phyloP scores from a whole-genome alignment of 805 yeast species.

The Saccharomycopsis vini region DNA sequence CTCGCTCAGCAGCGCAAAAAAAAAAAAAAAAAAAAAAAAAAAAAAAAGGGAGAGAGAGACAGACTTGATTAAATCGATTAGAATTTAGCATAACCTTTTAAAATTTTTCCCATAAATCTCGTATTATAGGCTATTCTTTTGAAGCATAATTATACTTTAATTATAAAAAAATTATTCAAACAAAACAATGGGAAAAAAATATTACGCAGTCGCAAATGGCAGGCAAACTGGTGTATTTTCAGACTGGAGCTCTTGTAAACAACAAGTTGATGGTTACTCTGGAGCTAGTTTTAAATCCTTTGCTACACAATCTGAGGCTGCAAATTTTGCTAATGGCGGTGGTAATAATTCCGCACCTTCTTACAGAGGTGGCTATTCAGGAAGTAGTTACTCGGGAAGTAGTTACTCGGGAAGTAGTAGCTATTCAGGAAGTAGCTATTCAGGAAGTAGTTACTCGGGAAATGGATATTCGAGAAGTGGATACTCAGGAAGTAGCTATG shows the following conservation, averaged over 20 bases:
- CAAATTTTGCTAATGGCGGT: conserved; percentile 27
- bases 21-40: too few species aligned
- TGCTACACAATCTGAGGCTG: conserved; percentile 39
- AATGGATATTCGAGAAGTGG: neutral
- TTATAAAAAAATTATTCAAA: too few species aligned
- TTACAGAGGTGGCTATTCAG: neutral
- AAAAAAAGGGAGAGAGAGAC: too few species aligned
- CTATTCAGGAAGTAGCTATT: neutral
- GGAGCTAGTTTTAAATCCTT: conserved; percentile 56
- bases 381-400: neutral
- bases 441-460: neutral
- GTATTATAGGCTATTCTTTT: too few species aligned
- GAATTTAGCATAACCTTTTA: too few species aligned
- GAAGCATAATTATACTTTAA: too few species aligned
- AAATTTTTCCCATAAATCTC: too few species aligned
- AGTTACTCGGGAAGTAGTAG: neutral
- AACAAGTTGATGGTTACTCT: conserved; percentile 44
- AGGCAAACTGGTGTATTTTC: conserved; percentile 46
- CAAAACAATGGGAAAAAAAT: conserved; percentile 3
- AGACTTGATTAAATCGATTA: too few species aligned
- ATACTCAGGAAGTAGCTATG: neutral
- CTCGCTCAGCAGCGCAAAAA: too few species aligned
- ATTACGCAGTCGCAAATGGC: conserved; percentile 30
- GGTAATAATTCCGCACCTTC: neutral
- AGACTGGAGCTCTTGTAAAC: conserved; percentile 50